These are phyloP conservation scores for Scutellaria barbata DNA, from an alignment of 257 asterid species.

Conservation along the genomic window DNA sequence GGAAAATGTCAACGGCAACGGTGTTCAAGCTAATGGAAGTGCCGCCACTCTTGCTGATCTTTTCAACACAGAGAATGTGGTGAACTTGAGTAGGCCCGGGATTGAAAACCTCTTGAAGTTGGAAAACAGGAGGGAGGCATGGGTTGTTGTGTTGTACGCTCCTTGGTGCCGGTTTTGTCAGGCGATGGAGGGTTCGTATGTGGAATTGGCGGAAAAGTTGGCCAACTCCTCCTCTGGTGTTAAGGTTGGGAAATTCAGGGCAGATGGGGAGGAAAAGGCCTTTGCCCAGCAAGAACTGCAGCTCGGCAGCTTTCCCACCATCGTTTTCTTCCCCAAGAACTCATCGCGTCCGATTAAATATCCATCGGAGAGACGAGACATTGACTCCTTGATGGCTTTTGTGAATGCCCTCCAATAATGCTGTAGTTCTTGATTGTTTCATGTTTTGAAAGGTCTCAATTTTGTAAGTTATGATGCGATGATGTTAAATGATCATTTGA, in stretches of 20 bases:
- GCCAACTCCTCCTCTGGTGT: conserved; percentile 60
- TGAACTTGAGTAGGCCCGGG: conserved; percentile 68
- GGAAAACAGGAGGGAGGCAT: conserved; percentile 70
- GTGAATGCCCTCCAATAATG: conserved; percentile 65
- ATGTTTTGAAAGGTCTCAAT: conserved; percentile 23
- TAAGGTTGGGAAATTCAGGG: conserved; percentile 85
- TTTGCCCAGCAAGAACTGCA: conserved; percentile 71
- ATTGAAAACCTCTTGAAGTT: conserved; percentile 70
- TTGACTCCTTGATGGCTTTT: conserved; percentile 75
- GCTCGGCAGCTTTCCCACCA: conserved; percentile 79
- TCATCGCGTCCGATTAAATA: conserved; percentile 66
- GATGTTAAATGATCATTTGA: background rate
- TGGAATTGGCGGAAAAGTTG: conserved; percentile 67
- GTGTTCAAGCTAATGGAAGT: conserved; percentile 50
- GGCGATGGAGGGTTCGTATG: conserved; percentile 79
- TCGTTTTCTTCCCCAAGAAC: conserved; percentile 75
- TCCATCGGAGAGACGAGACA: conserved; percentile 82
- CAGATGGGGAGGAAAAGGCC: conserved; percentile 82
- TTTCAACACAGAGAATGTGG: conserved; percentile 48
- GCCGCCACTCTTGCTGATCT: conserved; percentile 49
- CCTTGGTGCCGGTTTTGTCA: conserved; percentile 96
- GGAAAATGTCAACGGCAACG: conserved; percentile 42
- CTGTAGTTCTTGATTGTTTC: too few species aligned
- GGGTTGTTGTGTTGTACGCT: conserved; percentile 83
- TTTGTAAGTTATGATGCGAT: conserved; percentile 22